These are phyloP conservation scores for Euptelea pleiosperma DNA, from an alignment of 164 flowering plant species.

Conservation along the genomic window DNA sequence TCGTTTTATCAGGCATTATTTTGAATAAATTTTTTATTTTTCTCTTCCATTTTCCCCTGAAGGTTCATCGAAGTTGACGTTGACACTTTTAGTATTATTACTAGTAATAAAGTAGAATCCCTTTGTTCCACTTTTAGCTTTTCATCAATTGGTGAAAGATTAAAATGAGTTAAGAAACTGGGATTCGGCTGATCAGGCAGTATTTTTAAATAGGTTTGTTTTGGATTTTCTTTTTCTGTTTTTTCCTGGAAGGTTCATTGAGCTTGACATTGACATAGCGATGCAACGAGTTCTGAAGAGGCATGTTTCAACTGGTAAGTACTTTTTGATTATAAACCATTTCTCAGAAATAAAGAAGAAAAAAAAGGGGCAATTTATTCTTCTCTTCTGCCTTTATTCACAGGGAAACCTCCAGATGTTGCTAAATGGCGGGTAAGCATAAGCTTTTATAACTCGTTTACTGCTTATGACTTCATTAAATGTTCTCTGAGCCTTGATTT, in stretches of 20 bases:
- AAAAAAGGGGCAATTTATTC: neutral
- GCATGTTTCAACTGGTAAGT: slow-evolving; percentile 68
- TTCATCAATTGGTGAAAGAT: too few species aligned
- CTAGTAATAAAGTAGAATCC: too few species aligned
- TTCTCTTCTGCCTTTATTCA: neutral
- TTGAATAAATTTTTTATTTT: too few species aligned
- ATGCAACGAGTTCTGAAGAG: slow-evolving; percentile 76
- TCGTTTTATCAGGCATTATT: too few species aligned
- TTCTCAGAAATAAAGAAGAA: neutral
- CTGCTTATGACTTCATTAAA: neutral
- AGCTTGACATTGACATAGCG: slow-evolving; percentile 65
- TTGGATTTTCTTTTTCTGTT: neutral
- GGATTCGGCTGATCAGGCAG: neutral
- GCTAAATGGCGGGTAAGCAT: slow-evolving; percentile 85
- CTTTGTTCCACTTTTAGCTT: too few species aligned
- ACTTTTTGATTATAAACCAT: neutral
- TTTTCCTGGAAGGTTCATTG: slow-evolving; percentile 63
- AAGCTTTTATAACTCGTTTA: neutral
- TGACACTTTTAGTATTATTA: too few species aligned
- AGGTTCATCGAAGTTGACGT: too few species aligned
- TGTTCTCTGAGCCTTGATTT: neutral
- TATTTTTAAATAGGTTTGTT: neutral
- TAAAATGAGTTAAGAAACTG: neutral
- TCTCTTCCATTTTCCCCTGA: too few species aligned
- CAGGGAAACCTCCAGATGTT: slow-evolving; percentile 73